Percentiles rank a stretch among this genome's conserved stretches.
These are phyloP conservation scores for Papilionanthe hybrid DNA, from an alignment of 116 monocot genomes.

Conservation along the genomic window DNA sequence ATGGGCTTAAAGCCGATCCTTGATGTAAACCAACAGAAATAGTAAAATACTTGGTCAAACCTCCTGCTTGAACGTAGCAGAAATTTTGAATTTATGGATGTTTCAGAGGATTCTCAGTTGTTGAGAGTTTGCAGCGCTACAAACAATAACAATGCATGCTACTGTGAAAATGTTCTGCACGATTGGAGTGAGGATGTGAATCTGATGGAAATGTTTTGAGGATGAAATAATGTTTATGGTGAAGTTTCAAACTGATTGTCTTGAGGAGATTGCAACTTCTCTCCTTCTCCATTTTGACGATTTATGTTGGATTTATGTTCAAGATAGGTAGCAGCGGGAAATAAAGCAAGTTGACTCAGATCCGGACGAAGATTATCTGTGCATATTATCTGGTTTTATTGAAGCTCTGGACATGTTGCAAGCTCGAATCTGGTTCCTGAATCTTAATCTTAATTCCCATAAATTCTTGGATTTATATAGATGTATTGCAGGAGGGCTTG, in stretches of 20 bases:
- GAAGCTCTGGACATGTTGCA: constrained; percentile 50
- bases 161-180: constrained; percentile 47
- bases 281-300: constrained; percentile 57
- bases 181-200: constrained; percentile 62
- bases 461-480: constrained; percentile 73
- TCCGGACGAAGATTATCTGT: constrained; percentile 18
- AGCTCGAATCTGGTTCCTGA: constrained; percentile 29
- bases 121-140: constrained; percentile 30
- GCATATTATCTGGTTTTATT: constrained; percentile 34
- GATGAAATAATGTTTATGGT: constrained; percentile 37
- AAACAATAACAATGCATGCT: constrained; percentile 56
- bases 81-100: constrained; percentile 24
- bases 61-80: constrained; percentile 34
- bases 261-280: constrained; percentile 51
- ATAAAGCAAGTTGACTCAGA: background rate
- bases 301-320: constrained; percentile 48
- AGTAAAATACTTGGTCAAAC: too few relatives aligned
- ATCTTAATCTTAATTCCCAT: constrained; percentile 34
- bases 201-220: constrained; percentile 48
- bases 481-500: constrained; percentile 54
- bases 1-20: too few relatives aligned
- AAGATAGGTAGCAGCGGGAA: constrained; percentile 28
- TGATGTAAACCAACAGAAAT: too few relatives aligned
- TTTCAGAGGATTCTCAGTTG: constrained; percentile 30
- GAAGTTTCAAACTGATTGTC: constrained; percentile 54